These are phyloP conservation scores for Ceratocystis alfenasii DNA, from an alignment of 2,329 filamentous ascomycete species.

Conservation along the genomic window DNA sequence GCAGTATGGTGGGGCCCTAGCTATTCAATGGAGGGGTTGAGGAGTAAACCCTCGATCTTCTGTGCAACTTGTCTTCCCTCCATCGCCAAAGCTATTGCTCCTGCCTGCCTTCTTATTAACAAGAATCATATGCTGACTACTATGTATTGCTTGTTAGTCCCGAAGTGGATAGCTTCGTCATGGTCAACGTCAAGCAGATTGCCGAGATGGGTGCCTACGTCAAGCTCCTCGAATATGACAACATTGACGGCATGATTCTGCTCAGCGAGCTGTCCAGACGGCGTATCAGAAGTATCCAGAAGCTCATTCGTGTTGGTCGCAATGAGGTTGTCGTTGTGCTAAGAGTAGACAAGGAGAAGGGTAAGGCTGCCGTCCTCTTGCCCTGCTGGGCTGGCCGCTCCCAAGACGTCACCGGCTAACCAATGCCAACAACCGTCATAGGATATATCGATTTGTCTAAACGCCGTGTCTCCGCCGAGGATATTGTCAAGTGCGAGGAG, in stretches of 20 bases:
- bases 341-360: slow-evolving; percentile 98
- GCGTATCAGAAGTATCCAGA: slow-evolving; percentile 98
- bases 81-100: not conserved
- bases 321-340: slow-evolving; percentile 98
- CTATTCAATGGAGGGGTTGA: slow-evolving; percentile 26
- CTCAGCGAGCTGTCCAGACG: slow-evolving; percentile 93
- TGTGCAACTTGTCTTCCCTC: not conserved
- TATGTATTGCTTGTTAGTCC: slow-evolving; percentile 34
- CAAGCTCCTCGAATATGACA: slow-evolving; percentile 98
- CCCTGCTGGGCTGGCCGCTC: not conserved
- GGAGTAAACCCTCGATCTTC: not conserved
- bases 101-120: too few species aligned
- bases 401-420: not conserved
- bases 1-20: slow-evolving; percentile 19
- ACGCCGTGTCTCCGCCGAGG: slow-evolving; percentile 91
- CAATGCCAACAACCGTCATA: slow-evolving; percentile 22
- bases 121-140: slow-evolving; percentile 17
- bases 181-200: slow-evolving; percentile 99
- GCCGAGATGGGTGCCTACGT: slow-evolving; percentile 99
- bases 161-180: slow-evolving; percentile 98
- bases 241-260: slow-evolving; percentile 99
- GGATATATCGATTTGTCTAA: slow-evolving; percentile 97
- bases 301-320: slow-evolving; percentile 92
- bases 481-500: slow-evolving; percentile 97
- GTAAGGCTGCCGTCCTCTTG: slow-evolving; percentile 31